Percentiles rank a stretch among this genome's conserved stretches.
These are phyloP conservation scores for Trichoderma oligosporum DNA, from an alignment of 2,329 filamentous ascomycete genomes.

Conservation along the genomic window DNA sequence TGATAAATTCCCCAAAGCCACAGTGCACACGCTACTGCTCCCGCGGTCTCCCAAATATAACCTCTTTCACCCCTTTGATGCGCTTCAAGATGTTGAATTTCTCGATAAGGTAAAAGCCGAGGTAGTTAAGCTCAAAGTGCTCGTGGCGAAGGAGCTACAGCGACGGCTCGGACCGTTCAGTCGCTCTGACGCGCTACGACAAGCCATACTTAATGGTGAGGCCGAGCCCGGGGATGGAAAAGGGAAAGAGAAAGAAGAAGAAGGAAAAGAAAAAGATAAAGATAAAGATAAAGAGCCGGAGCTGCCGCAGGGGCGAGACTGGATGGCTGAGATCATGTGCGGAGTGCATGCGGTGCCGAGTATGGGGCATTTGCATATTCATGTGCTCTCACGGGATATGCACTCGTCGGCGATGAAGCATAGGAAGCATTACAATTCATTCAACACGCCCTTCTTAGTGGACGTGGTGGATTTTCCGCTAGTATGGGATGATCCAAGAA, in stretches of 20 bases:
- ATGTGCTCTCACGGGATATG: constrained; percentile 80
- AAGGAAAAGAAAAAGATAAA: background rate
- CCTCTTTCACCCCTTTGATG: constrained; percentile 69
- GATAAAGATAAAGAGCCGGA: constrained; percentile 22
- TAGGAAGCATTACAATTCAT: constrained; percentile 88
- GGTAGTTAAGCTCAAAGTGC: constrained; percentile 53
- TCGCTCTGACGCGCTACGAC: constrained; percentile 57
- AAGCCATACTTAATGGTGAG: constrained; percentile 62
- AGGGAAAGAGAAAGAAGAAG: constrained; percentile 24
- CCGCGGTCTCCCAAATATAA: constrained; percentile 63
- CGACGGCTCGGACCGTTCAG: constrained; percentile 64
- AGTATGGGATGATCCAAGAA: constrained; percentile 58
- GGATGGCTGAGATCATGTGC: constrained; percentile 66
- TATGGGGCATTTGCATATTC: constrained; percentile 90
- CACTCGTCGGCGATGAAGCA: constrained; percentile 68
- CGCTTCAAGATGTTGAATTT: constrained; percentile 68
- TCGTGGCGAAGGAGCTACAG: constrained; percentile 73
- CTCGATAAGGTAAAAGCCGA: constrained; percentile 60
- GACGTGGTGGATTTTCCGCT: constrained; percentile 76
- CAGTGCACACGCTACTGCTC: constrained; percentile 82
- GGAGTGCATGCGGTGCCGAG: constrained; percentile 85
- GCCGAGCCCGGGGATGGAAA: constrained; percentile 35
- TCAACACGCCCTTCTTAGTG: constrained; percentile 81
- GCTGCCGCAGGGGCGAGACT: constrained; percentile 72
- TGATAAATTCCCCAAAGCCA: constrained; percentile 82